phyloP scores from a whole-genome alignment of 1,284 basidiomycete genomes.

The Microbotryomycetes sp. region DNA sequence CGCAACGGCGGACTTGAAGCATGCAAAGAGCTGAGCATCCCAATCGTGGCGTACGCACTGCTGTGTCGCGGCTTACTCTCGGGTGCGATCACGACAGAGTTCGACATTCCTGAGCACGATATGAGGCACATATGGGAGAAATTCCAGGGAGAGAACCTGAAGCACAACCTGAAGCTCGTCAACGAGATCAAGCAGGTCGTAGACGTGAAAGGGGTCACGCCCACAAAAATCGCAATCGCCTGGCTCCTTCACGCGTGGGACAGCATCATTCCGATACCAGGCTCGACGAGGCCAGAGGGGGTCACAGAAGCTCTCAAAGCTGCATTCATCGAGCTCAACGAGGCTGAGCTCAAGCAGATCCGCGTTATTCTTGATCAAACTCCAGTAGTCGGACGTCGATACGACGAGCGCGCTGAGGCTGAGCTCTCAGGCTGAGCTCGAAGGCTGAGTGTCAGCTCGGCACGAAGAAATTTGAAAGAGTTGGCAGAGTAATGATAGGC shows the following conservation, averaged over 20 bases:
- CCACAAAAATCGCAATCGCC: constrained; percentile 54
- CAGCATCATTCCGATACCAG: constrained; percentile 40
- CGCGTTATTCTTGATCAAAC: constrained; percentile 13
- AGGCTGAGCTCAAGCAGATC: constrained; percentile 34
- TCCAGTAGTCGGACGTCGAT: neutral
- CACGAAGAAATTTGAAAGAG: too few species aligned
- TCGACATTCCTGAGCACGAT: constrained; percentile 52
- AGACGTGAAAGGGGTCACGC: constrained; percentile 46
- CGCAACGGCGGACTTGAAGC: constrained; percentile 41
- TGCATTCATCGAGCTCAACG: constrained; percentile 29
- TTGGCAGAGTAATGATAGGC: too few species aligned
- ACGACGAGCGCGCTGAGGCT: neutral
- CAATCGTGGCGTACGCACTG: constrained; percentile 55
- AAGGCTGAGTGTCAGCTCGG: too few species aligned
- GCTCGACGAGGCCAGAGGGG: constrained; percentile 37
- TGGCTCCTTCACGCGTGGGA: constrained; percentile 56
- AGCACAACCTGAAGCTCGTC: constrained; percentile 52
- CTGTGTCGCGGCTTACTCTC: constrained; percentile 58
- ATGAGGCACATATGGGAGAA: constrained; percentile 41
- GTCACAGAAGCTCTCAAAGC: constrained; percentile 38
- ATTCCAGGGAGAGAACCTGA: constrained; percentile 50
- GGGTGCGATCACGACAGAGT: constrained; percentile 49
- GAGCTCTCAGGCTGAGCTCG: neutral
- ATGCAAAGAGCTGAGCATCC: constrained; percentile 47
- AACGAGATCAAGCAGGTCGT: constrained; percentile 48